Percentiles rank a stretch among this genome's conserved stretches.
Evolutionary conservation across 1,284 basidiomycete genomes (phyloP).

Genomic region (Marasmius sp.): DNA sequence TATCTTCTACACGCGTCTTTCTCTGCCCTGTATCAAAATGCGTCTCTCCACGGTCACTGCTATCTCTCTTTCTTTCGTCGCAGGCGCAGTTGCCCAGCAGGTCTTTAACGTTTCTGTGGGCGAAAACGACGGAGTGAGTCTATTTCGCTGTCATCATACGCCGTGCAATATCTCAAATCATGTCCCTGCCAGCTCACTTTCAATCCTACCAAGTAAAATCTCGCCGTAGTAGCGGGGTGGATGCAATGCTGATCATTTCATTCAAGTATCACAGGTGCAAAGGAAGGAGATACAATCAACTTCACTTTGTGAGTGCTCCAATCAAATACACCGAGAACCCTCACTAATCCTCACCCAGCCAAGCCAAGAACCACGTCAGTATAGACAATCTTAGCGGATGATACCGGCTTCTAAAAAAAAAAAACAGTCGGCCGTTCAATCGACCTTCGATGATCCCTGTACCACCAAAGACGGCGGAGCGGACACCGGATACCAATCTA

Average conservation of each 20-base stretch:
- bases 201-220: background rate
- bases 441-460: conserved; percentile 53
- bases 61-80: conserved; percentile 38
- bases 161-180: background rate
- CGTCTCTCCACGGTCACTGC: conserved; percentile 45
- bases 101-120: conserved; percentile 45
- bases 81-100: conserved; percentile 34
- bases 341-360: conserved; percentile 20
- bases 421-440: conserved; percentile 54
- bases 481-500: conserved; percentile 42
- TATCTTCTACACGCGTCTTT: background rate
- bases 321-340: background rate
- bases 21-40: conserved; percentile 39
- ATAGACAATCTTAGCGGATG: background rate
- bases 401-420: background rate
- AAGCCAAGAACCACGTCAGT: conserved; percentile 40
- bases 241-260: background rate
- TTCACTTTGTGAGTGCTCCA: conserved; percentile 48
- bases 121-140: conserved; percentile 27
- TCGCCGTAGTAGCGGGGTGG: background rate
- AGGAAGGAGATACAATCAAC: conserved; percentile 50
- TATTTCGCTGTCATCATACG: conserved; percentile 33
- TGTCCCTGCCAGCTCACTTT: background rate
- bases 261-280: background rate
- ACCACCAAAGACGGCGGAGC: conserved; percentile 30